phyloP scores from a whole-genome alignment of 345 rosid genomes.

The Durio zibethinus region DNA sequence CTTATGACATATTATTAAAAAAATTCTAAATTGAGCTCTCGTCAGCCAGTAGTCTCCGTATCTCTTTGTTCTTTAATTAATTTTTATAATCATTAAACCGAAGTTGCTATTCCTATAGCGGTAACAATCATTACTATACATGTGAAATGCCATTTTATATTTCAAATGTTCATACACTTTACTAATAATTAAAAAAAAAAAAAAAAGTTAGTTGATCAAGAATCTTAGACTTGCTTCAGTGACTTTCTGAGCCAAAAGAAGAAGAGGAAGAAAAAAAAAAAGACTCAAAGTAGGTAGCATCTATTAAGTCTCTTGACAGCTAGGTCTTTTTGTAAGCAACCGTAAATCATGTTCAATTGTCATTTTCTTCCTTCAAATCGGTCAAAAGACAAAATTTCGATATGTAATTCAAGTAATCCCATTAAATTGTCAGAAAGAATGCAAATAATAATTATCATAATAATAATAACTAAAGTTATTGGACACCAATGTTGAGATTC shows the following conservation, averaged over 20 bases:
- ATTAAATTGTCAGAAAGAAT: background rate
- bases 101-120: no score
- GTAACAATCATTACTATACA: no score
- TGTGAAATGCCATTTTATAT: background rate
- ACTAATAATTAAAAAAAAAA: no score
- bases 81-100: no score
- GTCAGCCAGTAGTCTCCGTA: no score
- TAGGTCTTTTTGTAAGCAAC: background rate
- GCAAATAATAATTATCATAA: no score
- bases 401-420: background rate
- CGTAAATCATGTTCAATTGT: background rate
- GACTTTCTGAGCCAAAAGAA: background rate
- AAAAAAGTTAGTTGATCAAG: background rate
- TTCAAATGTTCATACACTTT: background rate
- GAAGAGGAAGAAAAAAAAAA: no score
- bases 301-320: background rate
- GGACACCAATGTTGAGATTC: no score
- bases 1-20: no score
- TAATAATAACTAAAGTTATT: no score
- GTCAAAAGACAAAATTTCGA: background rate
- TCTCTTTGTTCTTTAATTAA: no score
- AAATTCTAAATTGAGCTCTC: no score
- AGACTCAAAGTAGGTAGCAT: background rate
- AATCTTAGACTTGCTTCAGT: background rate
- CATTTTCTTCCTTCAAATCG: background rate